Percentiles rank a stretch among this genome's conserved stretches.
Conservation (phyloP, 2,329 filamentous ascomycete species). For the Xylariaceae sp. region DNA sequence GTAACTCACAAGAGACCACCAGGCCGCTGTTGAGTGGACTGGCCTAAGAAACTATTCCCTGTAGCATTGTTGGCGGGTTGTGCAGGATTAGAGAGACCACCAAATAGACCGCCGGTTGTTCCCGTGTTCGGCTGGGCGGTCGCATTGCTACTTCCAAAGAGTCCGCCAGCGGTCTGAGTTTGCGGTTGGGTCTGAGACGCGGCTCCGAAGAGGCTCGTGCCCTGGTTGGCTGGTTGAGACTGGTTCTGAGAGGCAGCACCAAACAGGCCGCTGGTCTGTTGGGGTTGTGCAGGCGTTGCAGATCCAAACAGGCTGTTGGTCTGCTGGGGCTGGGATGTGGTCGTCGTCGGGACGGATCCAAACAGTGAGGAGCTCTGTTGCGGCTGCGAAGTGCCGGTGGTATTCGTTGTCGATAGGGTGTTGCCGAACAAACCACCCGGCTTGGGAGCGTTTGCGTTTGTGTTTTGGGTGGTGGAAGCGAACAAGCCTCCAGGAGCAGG, state of each 20-base stretch:
- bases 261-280: constrained; percentile 35
- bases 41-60: constrained; percentile 29
- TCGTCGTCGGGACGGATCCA: constrained; percentile 33
- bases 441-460: constrained; percentile 34
- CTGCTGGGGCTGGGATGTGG: constrained; percentile 34
- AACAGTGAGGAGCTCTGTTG: constrained; percentile 44
- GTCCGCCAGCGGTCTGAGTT: constrained; percentile 21
- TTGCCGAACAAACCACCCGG: constrained; percentile 44
- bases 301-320: constrained; percentile 44
- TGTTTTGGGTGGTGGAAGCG: constrained; percentile 32
- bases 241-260: constrained; percentile 30
- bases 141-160: constrained; percentile 36
- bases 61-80: constrained; percentile 29
- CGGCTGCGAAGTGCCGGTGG: constrained; percentile 33
- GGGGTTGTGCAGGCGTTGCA: constrained; percentile 35
- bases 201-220: constrained; percentile 34
- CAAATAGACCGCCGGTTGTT: constrained; percentile 40
- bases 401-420: constrained; percentile 29
- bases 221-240: constrained; percentile 28
- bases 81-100: constrained; percentile 14
- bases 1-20: constrained; percentile 44
- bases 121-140: constrained; percentile 28
- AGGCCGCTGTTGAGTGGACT: constrained; percentile 36
- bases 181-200: constrained; percentile 25
- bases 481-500: constrained; percentile 44